Evolutionary conservation across 805 yeast genomes (phyloP).

Genomic region (Ogataea ramenticola): DNA sequence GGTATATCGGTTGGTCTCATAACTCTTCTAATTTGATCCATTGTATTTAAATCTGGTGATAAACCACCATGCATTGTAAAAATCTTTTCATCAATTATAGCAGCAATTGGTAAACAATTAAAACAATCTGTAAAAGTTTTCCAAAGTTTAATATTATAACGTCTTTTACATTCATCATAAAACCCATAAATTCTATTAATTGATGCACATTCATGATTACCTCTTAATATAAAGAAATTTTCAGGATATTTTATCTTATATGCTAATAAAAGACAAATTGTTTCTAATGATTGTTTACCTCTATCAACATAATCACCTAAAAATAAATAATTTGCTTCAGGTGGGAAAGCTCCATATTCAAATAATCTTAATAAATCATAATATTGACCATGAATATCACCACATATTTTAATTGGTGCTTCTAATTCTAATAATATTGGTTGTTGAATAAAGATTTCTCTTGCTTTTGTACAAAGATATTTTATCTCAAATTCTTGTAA

Average conservation of each 20-base stretch:
- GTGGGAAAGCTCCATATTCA: conserved; percentile 99
- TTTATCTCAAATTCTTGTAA: conserved; percentile 91
- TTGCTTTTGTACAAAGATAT: conserved; percentile 92
- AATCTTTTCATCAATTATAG: conserved; percentile 95
- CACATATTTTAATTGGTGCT: conserved; percentile 96
- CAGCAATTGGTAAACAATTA: conserved; percentile 97
- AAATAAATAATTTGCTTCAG: conserved; percentile 93
- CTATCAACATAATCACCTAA: conserved; percentile 98
- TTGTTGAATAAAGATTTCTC: conserved; percentile 96
- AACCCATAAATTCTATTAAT: conserved; percentile 97
- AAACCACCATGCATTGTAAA: conserved; percentile 99
- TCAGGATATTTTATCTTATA: conserved; percentile 98
- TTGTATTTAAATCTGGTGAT: conserved; percentile 92
- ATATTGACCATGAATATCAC: conserved; percentile 98
- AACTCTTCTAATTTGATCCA: conserved; percentile 98
- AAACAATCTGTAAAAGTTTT: conserved; percentile 98
- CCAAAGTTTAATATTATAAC: conserved; percentile 97
- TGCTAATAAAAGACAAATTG: conserved; percentile 88
- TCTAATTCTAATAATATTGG: conserved; percentile 93
- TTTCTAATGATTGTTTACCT: conserved; percentile 95
- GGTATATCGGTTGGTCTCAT: conserved; percentile 99
- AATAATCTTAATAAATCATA: conserved; percentile 91
- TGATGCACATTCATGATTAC: conserved; percentile 98
- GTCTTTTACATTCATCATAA: conserved; percentile 97
- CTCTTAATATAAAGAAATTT: conserved; percentile 92